Conservation (phyloP, 306 rosid species). For the Rosa persica region DNA sequence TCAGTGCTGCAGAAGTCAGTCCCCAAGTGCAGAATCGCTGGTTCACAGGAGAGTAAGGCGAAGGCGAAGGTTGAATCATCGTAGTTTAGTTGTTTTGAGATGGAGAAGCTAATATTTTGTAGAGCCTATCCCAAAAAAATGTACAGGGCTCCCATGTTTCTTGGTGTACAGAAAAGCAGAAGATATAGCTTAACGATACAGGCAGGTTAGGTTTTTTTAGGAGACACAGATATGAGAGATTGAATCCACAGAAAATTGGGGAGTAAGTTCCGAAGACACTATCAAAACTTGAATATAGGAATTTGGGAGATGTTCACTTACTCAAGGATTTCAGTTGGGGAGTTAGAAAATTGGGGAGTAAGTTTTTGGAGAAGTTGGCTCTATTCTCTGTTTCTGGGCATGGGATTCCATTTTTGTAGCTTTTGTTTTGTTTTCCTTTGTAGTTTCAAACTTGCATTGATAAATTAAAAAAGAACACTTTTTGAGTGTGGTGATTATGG, state of each 20-base stretch:
- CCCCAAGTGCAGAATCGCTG: constrained; percentile 38
- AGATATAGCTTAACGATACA: constrained; percentile 15
- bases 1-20: constrained; percentile 47
- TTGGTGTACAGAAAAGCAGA: constrained; percentile 56
- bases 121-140: constrained; percentile 23
- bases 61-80: background rate
- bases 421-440: background rate
- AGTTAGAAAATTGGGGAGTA: background rate
- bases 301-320: background rate
- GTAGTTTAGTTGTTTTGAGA: background rate
- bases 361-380: background rate
- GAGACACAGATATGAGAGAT: constrained; percentile 30
- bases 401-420: background rate
- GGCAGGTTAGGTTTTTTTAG: constrained; percentile 34
- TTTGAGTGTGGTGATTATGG: background rate
- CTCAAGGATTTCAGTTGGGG: background rate
- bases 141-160: constrained; percentile 44
- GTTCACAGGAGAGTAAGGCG: background rate
- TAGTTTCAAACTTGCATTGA: background rate
- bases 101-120: constrained; percentile 26
- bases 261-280: no score
- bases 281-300: background rate
- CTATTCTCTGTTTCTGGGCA: background rate
- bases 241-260: constrained; percentile 29
- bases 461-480: background rate